These are phyloP conservation scores for Microstegium vimineum DNA, from an alignment of 176 grass and related monocot species.

Conservation along the genomic window DNA sequence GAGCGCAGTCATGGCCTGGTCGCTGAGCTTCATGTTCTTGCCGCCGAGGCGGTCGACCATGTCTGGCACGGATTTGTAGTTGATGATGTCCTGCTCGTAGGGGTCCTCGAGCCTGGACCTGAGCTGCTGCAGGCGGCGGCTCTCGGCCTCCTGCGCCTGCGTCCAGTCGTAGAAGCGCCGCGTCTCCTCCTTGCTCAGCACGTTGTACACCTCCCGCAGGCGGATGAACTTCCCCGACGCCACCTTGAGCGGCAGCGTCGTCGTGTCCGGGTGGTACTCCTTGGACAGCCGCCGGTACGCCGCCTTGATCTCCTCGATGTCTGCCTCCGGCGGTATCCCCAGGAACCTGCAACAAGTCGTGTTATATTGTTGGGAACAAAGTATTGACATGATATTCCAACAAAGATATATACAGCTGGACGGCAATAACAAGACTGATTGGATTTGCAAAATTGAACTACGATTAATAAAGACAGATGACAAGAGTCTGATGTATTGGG, in stretches of 20 bases:
- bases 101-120: slow-evolving; percentile 71
- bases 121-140: slow-evolving; percentile 73
- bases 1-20: slow-evolving; percentile 83
- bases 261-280: slow-evolving; percentile 98
- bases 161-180: slow-evolving; percentile 97
- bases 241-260: slow-evolving; percentile 62
- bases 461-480: neutral
- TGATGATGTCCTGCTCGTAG: slow-evolving; percentile 60
- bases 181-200: slow-evolving; percentile 68
- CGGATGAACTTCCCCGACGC: slow-evolving; percentile 87
- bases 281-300: slow-evolving; percentile 90
- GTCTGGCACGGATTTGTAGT: slow-evolving; percentile 65
- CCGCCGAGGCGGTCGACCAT: slow-evolving; percentile 85
- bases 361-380: too few relatives aligned
- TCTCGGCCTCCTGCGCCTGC: slow-evolving; percentile 85
- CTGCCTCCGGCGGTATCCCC: slow-evolving; percentile 49
- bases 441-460: neutral
- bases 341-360: slow-evolving; percentile 42
- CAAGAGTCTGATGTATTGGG: neutral
- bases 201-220: slow-evolving; percentile 79
- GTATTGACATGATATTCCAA: neutral
- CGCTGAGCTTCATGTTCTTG: slow-evolving; percentile 81
- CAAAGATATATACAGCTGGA: neutral
- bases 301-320: slow-evolving; percentile 89
- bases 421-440: neutral